phyloP scores from a whole-genome alignment of 1,139 yeast genomes.

The Suhomyces bolitotheri region DNA sequence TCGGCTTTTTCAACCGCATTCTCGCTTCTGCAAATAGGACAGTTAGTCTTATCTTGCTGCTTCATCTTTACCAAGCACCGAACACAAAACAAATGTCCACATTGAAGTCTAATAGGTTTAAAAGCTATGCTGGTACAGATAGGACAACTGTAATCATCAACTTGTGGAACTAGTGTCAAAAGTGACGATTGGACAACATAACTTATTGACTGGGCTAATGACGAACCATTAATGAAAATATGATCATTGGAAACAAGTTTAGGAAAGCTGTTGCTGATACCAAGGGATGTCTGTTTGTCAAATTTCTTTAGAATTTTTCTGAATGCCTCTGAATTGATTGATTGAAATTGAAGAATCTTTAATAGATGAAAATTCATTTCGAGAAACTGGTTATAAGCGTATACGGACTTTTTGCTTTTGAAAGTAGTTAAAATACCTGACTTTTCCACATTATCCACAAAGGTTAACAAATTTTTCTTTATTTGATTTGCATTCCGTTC shows the following conservation, averaged over 20 bases:
- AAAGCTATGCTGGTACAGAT: constrained; percentile 69
- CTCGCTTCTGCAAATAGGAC: constrained; percentile 65
- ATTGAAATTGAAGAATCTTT: constrained; percentile 61
- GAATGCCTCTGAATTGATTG: constrained; percentile 62
- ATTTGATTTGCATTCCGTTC: constrained; percentile 40
- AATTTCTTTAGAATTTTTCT: constrained; percentile 70
- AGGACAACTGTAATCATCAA: constrained; percentile 75
- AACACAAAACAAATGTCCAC: constrained; percentile 71
- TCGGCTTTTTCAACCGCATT: constrained; percentile 59
- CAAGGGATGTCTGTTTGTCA: constrained; percentile 67
- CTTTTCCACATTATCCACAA: constrained; percentile 45
- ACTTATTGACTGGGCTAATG: constrained; percentile 58
- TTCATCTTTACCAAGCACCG: constrained; percentile 69
- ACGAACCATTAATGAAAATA: constrained; percentile 45
- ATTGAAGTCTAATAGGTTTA: constrained; percentile 63
- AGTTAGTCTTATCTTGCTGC: constrained; percentile 54
- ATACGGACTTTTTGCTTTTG: constrained; percentile 48
- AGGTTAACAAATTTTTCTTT: constrained; percentile 43
- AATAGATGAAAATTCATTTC: constrained; percentile 55
- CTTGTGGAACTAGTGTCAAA: constrained; percentile 62
- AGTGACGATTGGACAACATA: constrained; percentile 55
- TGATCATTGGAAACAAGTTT: constrained; percentile 47
- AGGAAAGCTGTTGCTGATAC: constrained; percentile 50
- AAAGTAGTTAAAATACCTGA: constrained; percentile 44
- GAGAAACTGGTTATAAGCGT: constrained; percentile 53